phyloP scores from a whole-genome alignment of 371 early-diverging fungal genomes.

The Sporodiniella umbellata region DNA sequence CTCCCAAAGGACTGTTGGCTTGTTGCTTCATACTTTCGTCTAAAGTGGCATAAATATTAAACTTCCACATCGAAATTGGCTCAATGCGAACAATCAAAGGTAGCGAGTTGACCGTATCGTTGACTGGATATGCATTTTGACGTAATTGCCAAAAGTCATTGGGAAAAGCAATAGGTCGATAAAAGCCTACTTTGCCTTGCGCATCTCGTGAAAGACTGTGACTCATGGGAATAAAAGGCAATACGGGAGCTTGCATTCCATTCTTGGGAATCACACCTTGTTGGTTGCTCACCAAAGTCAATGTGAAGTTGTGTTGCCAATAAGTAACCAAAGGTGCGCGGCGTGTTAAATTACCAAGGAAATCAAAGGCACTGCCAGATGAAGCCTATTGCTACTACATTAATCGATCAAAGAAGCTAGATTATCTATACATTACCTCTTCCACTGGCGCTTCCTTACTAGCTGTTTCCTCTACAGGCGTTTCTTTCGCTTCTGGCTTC shows the following conservation, averaged over 20 bases:
- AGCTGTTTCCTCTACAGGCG: too few relatives aligned
- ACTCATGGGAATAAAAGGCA: slow-evolving; percentile 54
- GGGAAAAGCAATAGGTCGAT: slow-evolving; percentile 71
- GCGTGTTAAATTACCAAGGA: slow-evolving; percentile 32
- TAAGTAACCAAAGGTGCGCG: slow-evolving; percentile 67
- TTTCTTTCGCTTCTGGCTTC: slow-evolving; percentile 3
- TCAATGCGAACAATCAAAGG: slow-evolving; percentile 68
- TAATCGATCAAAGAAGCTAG: too few relatives aligned
- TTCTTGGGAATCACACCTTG: slow-evolving; percentile 41
- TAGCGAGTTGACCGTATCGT: slow-evolving; percentile 66
- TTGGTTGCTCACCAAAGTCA: slow-evolving; percentile 59
- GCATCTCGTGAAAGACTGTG: slow-evolving; percentile 26
- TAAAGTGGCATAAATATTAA: slow-evolving; percentile 60
- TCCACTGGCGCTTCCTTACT: slow-evolving; percentile 1
- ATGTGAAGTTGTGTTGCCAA: slow-evolving; percentile 85
- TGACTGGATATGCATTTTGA: slow-evolving; percentile 71
- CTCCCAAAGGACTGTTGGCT: slow-evolving; percentile 64
- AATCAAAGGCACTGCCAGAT: slow-evolving; percentile 3
- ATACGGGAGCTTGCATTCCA: slow-evolving; percentile 50
- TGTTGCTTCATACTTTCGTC: slow-evolving; percentile 66
- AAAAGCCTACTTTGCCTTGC: slow-evolving; percentile 45
- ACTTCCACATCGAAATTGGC: slow-evolving; percentile 75
- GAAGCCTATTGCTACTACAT: too few relatives aligned
- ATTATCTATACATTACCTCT: too few relatives aligned
- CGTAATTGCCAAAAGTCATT: slow-evolving; percentile 89